Evolutionary conservation across 306 rosid species (phyloP).

Genomic region (Gillenia trifoliata): DNA sequence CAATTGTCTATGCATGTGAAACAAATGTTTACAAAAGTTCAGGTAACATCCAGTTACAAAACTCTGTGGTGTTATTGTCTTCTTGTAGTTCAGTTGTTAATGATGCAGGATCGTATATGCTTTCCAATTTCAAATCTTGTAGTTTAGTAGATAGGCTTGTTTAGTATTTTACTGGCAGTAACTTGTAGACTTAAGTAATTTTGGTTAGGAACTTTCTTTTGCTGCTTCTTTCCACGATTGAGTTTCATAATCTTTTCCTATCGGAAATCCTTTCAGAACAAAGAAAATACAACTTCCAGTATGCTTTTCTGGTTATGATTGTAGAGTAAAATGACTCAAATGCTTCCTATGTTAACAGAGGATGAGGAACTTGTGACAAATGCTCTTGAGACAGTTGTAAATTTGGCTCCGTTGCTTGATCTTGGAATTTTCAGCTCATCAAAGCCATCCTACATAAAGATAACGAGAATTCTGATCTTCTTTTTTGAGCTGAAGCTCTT

Average conservation of each 20-base stretch:
- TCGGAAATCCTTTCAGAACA: too few species aligned
- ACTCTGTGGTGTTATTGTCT: neutral
- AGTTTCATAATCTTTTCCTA: neutral
- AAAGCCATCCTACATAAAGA: conserved; percentile 88
- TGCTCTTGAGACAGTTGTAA: conserved; percentile 92
- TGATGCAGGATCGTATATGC: neutral
- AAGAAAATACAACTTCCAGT: too few species aligned
- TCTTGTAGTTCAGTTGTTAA: neutral
- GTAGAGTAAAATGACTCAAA: conserved; percentile 9
- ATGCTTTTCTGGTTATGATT: conserved; percentile 9
- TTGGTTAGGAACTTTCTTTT: too few species aligned
- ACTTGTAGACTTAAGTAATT: neutral
- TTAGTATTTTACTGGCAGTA: neutral
- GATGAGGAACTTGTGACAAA: conserved; percentile 98
- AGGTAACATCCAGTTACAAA: neutral
- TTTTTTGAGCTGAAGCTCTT: neutral
- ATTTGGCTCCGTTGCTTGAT: conserved; percentile 89
- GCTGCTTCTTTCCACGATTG: neutral
- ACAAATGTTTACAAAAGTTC: neutral
- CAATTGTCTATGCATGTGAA: neutral
- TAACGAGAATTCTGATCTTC: conserved; percentile 55
- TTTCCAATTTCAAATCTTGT: neutral
- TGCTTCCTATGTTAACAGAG: conserved; percentile 49
- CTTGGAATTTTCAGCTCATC: conserved; percentile 89
- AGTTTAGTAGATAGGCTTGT: neutral